phyloP scores from a whole-genome alignment of 495 filamentous ascomycete species.

The Hypomontagnella submonticulosa region DNA sequence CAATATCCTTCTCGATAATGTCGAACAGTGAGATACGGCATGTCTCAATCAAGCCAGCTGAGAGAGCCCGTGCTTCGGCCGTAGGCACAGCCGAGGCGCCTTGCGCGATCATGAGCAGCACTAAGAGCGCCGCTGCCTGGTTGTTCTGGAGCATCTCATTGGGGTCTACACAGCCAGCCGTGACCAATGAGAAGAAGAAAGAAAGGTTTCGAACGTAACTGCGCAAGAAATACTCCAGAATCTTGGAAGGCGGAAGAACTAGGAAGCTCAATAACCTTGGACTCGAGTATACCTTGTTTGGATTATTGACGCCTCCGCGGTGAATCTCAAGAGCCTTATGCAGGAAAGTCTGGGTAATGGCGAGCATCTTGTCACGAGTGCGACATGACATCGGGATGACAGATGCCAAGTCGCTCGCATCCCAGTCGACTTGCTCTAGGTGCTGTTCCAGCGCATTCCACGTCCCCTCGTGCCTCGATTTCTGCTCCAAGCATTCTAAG shows the following conservation, averaged over 20 bases:
- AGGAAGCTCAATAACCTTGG: slow-evolving; percentile 63
- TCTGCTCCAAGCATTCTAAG: slow-evolving; percentile 67
- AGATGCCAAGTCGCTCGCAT: slow-evolving; percentile 54
- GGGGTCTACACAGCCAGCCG: slow-evolving; percentile 63
- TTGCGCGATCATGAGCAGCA: slow-evolving; percentile 73
- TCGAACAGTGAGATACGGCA: slow-evolving; percentile 74
- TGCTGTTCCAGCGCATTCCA: slow-evolving; percentile 58
- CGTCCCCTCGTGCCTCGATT: slow-evolving; percentile 63
- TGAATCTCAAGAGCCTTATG: slow-evolving; percentile 72
- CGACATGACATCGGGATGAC: slow-evolving; percentile 60
- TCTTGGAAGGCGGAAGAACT: slow-evolving; percentile 66
- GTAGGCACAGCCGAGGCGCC: slow-evolving; percentile 68
- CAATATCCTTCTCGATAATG: slow-evolving; percentile 71
- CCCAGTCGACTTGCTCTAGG: slow-evolving; percentile 50
- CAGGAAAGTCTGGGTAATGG: slow-evolving; percentile 70
- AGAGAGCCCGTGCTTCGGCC: slow-evolving; percentile 66
- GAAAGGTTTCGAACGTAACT: slow-evolving; percentile 68
- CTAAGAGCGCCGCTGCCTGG: slow-evolving; percentile 66
- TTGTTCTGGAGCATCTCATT: slow-evolving; percentile 70
- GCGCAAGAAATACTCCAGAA: slow-evolving; percentile 69
- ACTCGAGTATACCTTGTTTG: slow-evolving; percentile 51
- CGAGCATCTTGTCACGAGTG: slow-evolving; percentile 71
- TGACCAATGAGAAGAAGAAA: slow-evolving; percentile 66
- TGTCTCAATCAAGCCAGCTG: slow-evolving; percentile 70
- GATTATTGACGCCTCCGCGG: slow-evolving; percentile 51